These are phyloP conservation scores for Raffaelea deltoideospora DNA, from an alignment of 2,329 filamentous ascomycete species.

Conservation along the genomic window DNA sequence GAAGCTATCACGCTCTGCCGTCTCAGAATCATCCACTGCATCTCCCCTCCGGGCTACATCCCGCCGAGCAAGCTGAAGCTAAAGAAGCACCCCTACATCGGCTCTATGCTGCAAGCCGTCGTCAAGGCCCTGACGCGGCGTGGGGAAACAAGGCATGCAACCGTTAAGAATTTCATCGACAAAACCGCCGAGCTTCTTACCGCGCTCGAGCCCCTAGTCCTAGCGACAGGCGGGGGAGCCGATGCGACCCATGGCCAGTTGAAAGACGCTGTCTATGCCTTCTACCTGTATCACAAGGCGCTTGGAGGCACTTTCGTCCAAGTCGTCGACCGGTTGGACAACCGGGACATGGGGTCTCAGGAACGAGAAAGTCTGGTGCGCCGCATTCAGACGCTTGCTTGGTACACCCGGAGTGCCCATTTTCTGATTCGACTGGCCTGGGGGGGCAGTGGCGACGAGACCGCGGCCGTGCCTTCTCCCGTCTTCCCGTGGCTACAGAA, in stretches of 20 bases:
- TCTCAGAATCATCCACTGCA: background rate
- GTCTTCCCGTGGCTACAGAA: constrained; percentile 14
- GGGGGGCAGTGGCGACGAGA: too few species aligned
- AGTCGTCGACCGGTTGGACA: background rate
- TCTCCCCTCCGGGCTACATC: background rate
- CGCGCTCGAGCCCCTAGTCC: too few species aligned
- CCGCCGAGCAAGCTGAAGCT: background rate
- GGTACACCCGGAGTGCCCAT: constrained; percentile 20
- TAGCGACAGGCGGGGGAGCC: too few species aligned
- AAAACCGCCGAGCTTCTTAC: too few species aligned
- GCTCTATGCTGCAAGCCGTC: background rate
- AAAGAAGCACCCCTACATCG: background rate
- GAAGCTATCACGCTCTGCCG: constrained; percentile 1
- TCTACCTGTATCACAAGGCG: background rate
- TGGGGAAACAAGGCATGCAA: too few species aligned
- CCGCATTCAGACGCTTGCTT: constrained; percentile 18
- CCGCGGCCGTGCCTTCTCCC: too few species aligned
- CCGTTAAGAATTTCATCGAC: too few species aligned
- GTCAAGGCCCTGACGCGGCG: background rate
- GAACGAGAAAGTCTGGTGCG: constrained; percentile 1
- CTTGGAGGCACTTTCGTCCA: background rate
- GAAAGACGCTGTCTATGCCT: background rate
- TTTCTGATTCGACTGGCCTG: constrained; percentile 18
- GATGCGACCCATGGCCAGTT: background rate
- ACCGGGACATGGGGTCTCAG: background rate